Conservation (phyloP, 805 yeast species). For the Kodamaea leandrae region DNA sequence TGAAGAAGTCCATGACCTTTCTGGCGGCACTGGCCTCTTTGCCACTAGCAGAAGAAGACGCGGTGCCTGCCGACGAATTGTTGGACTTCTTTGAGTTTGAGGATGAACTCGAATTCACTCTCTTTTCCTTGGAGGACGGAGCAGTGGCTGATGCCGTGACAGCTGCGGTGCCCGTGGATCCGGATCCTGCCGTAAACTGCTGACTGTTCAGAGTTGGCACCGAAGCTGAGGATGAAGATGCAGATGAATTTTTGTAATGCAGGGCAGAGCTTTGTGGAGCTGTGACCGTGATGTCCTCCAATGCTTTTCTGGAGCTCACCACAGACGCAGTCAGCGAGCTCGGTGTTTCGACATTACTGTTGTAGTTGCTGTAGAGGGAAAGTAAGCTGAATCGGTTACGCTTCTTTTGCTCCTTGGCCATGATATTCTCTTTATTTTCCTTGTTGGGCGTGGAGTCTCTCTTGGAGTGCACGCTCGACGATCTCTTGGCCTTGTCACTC, state of each 20-base stretch:
- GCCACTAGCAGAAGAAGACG: constrained; percentile 27
- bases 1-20: constrained; percentile 75
- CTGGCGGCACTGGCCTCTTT: constrained; percentile 74
- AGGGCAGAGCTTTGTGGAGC: constrained; percentile 6
- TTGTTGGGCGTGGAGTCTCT: constrained; percentile 6
- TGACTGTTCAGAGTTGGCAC: constrained; percentile 6
- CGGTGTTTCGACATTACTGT: constrained; percentile 11
- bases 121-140: constrained; percentile 18
- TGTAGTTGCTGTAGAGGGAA: constrained; percentile 40
- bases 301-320: constrained; percentile 21
- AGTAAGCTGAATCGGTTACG: constrained; percentile 43
- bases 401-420: constrained; percentile 27
- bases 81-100: constrained; percentile 23
- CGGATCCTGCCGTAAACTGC: constrained; percentile 5
- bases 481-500: constrained; percentile 1
- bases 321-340: constrained; percentile 6
- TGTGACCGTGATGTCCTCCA: constrained; percentile 29
- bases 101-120: constrained; percentile 30
- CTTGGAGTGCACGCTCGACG: constrained; percentile 3
- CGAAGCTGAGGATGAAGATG: constrained; percentile 5
- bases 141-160: not conserved
- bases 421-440: constrained; percentile 24
- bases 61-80: constrained; percentile 18
- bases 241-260: constrained; percentile 3
- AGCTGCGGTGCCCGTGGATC: constrained; percentile 2